Percentiles rank a stretch among this genome's conserved stretches.
These are phyloP conservation scores for Pseudocercospora fuligena DNA, from an alignment of 2,329 filamentous ascomycete genomes.

Conservation along the genomic window DNA sequence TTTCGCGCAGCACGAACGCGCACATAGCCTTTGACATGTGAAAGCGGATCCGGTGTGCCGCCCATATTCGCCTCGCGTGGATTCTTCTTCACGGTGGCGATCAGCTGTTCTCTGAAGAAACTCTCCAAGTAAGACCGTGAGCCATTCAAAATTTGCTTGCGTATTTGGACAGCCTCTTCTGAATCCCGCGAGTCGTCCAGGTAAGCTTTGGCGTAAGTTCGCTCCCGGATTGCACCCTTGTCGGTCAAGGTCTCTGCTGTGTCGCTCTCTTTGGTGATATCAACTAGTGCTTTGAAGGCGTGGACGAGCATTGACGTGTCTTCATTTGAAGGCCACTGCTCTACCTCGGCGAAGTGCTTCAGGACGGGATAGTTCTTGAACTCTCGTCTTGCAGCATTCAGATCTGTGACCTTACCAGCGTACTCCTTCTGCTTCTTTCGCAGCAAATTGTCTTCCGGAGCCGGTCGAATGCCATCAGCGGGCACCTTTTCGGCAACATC, in stretches of 20 bases:
- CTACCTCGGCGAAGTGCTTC: conserved; percentile 74
- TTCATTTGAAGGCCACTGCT: conserved; percentile 70
- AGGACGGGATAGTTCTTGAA: conserved; percentile 74
- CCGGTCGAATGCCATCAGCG: conserved; percentile 49
- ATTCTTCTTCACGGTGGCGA: conserved; percentile 77
- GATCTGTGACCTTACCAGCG: conserved; percentile 74
- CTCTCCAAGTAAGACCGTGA: conserved; percentile 80
- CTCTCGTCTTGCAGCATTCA: conserved; percentile 75
- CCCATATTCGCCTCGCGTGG: conserved; percentile 88
- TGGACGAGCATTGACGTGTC: conserved; percentile 69
- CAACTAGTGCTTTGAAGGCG: conserved; percentile 79
- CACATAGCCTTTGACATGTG: conserved; percentile 92
- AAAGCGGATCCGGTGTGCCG: conserved; percentile 83
- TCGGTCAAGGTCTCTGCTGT: conserved; percentile 64
- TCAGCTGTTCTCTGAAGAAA: conserved; percentile 77
- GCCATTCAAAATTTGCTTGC: conserved; percentile 79
- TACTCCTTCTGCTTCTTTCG: conserved; percentile 85
- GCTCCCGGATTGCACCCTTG: conserved; percentile 71
- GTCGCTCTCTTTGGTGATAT: conserved; percentile 75
- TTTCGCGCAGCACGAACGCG: conserved; percentile 78
- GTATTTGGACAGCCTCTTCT: conserved; percentile 66
- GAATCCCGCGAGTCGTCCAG: conserved; percentile 74
- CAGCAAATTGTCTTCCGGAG: conserved; percentile 74
- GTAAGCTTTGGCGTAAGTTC: conserved; percentile 77
- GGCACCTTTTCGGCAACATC: conserved; percentile 54